A percentile compares a stretch with the other conserved stretches of the same genome.
phyloP scores from a whole-genome alignment of 108 stramenopile species.

The Aureococcus anophagefferens region DNA sequence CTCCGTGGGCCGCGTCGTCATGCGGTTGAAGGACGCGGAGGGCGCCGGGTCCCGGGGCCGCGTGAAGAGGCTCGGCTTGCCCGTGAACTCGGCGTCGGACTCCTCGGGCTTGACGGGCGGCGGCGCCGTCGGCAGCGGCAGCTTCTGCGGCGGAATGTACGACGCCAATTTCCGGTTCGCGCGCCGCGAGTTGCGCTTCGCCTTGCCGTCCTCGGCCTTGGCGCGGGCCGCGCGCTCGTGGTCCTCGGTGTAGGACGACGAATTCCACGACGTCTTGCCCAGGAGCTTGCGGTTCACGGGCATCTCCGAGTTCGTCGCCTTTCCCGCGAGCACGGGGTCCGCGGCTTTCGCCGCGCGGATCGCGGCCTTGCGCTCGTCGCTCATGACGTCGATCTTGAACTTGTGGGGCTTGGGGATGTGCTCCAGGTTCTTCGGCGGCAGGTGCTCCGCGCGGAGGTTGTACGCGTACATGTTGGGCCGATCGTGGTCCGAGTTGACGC shows the following conservation, averaged over 20 bases:
- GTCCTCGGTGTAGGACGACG: no score
- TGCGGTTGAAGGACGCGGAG: slow-evolving; percentile 15
- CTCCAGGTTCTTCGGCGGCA: slow-evolving; percentile 19
- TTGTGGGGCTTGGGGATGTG: slow-evolving; percentile 13
- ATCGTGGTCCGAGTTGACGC: slow-evolving; percentile 18
- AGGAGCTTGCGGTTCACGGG: slow-evolving; percentile 15
- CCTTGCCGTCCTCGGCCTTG: no score
- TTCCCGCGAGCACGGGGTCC: slow-evolving; percentile 19
- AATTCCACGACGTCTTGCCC: background rate
- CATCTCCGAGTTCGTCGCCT: slow-evolving; percentile 19
- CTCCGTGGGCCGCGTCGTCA: slow-evolving; percentile 17
- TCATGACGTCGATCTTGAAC: slow-evolving; percentile 26
- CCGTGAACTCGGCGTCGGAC: slow-evolving; percentile 2
- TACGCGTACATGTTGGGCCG: slow-evolving; percentile 25
- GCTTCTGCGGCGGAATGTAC: slow-evolving; percentile 16
- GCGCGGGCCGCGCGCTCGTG: no score
- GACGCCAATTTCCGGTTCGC: background rate
- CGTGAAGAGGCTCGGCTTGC: no score
- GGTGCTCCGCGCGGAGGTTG: slow-evolving; percentile 27
- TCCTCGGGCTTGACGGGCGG: slow-evolving; percentile 7
- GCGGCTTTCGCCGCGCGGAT: background rate
- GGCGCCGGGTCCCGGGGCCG: slow-evolving; percentile 16
- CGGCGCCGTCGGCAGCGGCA: slow-evolving; percentile 6
- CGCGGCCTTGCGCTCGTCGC: slow-evolving; percentile 3
- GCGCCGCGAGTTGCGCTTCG: no score